phyloP scores from a whole-genome alignment of 1,284 basidiomycete genomes.

The Xerocomus minutiporus region DNA sequence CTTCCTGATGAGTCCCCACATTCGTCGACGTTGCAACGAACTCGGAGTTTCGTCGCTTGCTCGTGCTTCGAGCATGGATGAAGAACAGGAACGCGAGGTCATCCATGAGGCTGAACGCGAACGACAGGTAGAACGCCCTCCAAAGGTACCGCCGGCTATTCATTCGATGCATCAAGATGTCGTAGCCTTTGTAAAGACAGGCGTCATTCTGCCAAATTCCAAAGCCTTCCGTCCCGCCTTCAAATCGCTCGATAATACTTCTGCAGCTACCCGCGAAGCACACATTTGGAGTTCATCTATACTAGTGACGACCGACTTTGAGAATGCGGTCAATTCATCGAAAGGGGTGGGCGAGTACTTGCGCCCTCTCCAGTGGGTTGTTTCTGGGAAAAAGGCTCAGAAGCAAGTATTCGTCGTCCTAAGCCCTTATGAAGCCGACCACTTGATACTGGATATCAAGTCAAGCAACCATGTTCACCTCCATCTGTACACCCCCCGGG shows the following conservation, averaged over 20 bases:
- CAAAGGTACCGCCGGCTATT: conserved; percentile 11
- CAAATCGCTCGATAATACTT: not conserved
- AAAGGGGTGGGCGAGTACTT: conserved; percentile 28
- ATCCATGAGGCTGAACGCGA: conserved; percentile 39
- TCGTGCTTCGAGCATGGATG: conserved; percentile 27
- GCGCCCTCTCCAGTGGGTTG: conserved; percentile 36
- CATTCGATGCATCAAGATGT: conserved; percentile 20
- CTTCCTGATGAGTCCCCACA: conserved; percentile 15
- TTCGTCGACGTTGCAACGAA: conserved; percentile 24
- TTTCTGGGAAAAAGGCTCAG: not conserved
- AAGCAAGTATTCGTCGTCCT: conserved; percentile 33
- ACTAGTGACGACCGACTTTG: conserved; percentile 28
- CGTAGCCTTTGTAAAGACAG: conserved; percentile 17
- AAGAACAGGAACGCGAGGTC: conserved; percentile 47
- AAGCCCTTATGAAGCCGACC: conserved; percentile 45
- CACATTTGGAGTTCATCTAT: conserved; percentile 15
- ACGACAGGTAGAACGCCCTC: conserved; percentile 35
- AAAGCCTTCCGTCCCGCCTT: conserved; percentile 2
- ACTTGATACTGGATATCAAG: conserved; percentile 38
- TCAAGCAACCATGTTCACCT: conserved; percentile 33
- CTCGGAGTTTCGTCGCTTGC: conserved; percentile 21
- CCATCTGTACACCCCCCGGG: conserved; percentile 42
- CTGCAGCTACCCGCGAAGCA: not conserved
- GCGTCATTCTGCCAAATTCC: conserved; percentile 3
- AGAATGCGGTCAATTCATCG: not conserved